Evolutionary conservation across 1,284 basidiomycete species (phyloP), one percentile per base, ranked within the genome.

Genomic region (Wallemia mellicola): DNA sequence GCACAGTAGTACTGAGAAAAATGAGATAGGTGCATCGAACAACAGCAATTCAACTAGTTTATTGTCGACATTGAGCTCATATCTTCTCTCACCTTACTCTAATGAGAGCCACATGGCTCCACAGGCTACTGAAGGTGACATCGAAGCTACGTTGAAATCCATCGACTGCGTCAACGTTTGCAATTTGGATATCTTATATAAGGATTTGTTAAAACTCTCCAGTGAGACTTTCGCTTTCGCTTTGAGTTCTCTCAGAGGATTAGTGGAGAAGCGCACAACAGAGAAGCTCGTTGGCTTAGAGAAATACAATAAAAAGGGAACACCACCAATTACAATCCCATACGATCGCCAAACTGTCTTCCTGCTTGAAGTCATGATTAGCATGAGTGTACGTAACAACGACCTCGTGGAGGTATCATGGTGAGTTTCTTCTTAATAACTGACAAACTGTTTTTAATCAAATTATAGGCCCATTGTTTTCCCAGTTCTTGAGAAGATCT

Each of bases 261-360:
- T 48, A n/a, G 14, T 48, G 9, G 38, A 48, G 5, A n/a, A 7
- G 38, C 38, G 38, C 38, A 48, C 38, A 59, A 5, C 54, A 27
- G 17, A 58, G 61, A 7, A 65, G 64, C 56, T 64, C 64, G 59
- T 61, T 48, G 38, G 38, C n/a, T n/a, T n/a, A 5, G 14, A 17
- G 38, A 11, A 48, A n/a, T 48, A 48, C 38, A 48, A 48, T 59
- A 59, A 66, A 60, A 64, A 76, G 60, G 71, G 70, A 38, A 62
- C 70, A 38, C 73, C 73, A 64, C 11, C 33, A 59, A 73, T 74
- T 66, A 72, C 62, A 17, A 71, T 94, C 24, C 79, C 86, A 11
- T 99, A 98, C 67, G 91, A 96, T 67, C 88, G 94, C 3, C 83
- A 86, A 1, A 86, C 87, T 7, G 80, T 94, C 0, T 95, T 95